A percentile compares a stretch with the other conserved stretches of the same genome.
phyloP scores from a whole-genome alignment of 805 yeast genomes.

The Yamadazyma kitorensis region DNA sequence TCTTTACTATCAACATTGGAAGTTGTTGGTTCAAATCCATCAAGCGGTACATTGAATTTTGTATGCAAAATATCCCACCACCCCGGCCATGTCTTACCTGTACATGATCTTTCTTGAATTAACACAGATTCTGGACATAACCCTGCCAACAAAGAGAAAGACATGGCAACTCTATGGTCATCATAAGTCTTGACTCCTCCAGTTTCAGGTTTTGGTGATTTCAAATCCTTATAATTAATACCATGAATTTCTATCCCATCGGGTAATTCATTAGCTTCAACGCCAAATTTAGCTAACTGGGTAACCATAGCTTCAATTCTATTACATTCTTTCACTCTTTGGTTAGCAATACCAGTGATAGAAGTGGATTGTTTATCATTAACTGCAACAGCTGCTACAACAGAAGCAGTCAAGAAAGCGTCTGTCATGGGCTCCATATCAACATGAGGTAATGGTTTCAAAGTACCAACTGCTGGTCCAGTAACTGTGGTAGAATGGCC shows the following conservation, averaged over 20 bases:
- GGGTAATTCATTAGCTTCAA: conserved; percentile 74
- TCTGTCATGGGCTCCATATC: conserved; percentile 99
- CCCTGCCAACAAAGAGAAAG: conserved; percentile 85
- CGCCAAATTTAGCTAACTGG: conserved; percentile 89
- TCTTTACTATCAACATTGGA: conserved; percentile 7
- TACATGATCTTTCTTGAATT: conserved; percentile 84
- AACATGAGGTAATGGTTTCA: conserved; percentile 68
- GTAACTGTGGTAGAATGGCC: conserved; percentile 85
- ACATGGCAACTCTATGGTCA: conserved; percentile 98
- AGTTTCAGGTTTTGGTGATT: conserved; percentile 47
- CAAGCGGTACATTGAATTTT: conserved; percentile 58
- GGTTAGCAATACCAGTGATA: conserved; percentile 95
- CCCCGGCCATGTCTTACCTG: conserved; percentile 99
- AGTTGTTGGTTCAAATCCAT: conserved; percentile 61
- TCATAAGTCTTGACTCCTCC: conserved; percentile 79
- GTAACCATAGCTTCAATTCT: conserved; percentile 92
- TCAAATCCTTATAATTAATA: conserved; percentile 46
- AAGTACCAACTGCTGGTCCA: conserved; percentile 72
- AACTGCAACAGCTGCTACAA: conserved; percentile 88
- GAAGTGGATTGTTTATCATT: conserved; percentile 53
- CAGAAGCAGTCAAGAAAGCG: conserved; percentile 95
- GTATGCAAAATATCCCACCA: conserved; percentile 96
- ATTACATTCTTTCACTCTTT: conserved; percentile 96
- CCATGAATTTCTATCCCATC: conserved; percentile 93
- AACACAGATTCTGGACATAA: conserved; percentile 60